phyloP scores from a whole-genome alignment of 1,284 basidiomycete species.

The Ceratobasidium sp. region DNA sequence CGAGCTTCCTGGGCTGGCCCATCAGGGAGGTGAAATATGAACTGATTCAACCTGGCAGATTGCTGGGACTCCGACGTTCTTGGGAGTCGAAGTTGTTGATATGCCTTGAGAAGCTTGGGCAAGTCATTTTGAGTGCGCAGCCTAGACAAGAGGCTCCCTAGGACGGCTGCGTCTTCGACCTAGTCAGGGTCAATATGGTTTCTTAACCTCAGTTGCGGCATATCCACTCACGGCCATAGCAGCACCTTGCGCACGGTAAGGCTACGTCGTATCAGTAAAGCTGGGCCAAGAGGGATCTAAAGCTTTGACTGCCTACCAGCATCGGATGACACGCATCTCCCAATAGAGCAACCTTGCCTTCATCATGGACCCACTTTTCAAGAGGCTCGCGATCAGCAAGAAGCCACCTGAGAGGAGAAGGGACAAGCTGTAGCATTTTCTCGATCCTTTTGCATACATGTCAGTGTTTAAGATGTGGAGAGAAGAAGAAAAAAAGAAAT shows the following conservation, averaged over 20 bases:
- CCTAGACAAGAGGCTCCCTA: slow-evolving; percentile 65
- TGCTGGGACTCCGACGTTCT: slow-evolving; percentile 42
- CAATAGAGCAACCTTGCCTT: slow-evolving; percentile 56
- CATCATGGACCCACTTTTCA: slow-evolving; percentile 65
- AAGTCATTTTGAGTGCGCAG: slow-evolving; percentile 61
- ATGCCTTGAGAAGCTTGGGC: slow-evolving; percentile 47
- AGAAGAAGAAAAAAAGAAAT: background rate
- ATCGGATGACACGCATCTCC: slow-evolving; percentile 61
- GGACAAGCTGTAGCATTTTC: slow-evolving; percentile 43
- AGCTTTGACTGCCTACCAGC: slow-evolving; percentile 47
- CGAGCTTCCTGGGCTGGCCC: slow-evolving; percentile 44
- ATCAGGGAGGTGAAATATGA: slow-evolving; percentile 46
- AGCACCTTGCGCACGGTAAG: slow-evolving; percentile 61
- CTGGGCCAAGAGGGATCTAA: background rate
- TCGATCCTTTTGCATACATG: slow-evolving; percentile 37
- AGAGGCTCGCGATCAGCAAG: slow-evolving; percentile 43
- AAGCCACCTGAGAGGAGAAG: slow-evolving; percentile 33
- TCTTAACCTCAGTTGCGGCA: background rate
- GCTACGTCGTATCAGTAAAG: slow-evolving; percentile 15
- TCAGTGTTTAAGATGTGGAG: background rate
- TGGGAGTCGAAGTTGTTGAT: slow-evolving; percentile 44
- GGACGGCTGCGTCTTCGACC: slow-evolving; percentile 62
- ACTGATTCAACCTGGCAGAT: slow-evolving; percentile 43
- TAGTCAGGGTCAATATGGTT: background rate
- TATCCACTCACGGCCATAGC: slow-evolving; percentile 54